A percentile compares a stretch with the other conserved stretches of the same genome.
These are phyloP conservation scores for Pleurotus djamor DNA, from an alignment of 768 basidiomycete species.

Conservation along the genomic window DNA sequence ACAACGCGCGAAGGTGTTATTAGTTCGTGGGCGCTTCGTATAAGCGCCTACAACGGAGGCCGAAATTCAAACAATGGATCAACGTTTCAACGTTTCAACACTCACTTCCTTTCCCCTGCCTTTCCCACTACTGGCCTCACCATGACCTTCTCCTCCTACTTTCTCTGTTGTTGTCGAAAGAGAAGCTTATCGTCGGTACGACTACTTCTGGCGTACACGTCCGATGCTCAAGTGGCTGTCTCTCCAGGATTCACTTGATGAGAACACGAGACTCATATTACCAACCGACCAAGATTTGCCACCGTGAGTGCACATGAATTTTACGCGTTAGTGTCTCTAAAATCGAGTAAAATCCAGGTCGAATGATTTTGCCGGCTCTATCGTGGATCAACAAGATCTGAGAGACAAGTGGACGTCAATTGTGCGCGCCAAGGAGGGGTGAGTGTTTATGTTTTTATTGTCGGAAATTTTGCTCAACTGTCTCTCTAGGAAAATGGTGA, in stretches of 20 bases:
- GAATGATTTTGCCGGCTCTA: neutral
- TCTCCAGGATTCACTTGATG: neutral
- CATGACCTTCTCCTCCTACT: no score
- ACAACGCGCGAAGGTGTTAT: no score
- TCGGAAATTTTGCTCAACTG: constrained; percentile 1
- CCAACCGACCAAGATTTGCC: neutral
- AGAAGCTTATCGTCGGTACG: no score
- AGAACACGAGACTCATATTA: neutral
- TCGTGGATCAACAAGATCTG: constrained; percentile 48
- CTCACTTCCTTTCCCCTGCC: no score
- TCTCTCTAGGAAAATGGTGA: constrained; percentile 63
- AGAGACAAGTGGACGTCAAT: constrained; percentile 56
- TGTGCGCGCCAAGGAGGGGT: constrained; percentile 64
- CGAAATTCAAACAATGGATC: no score
- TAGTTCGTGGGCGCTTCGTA: no score
- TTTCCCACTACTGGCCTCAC: no score
- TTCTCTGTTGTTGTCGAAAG: no score
- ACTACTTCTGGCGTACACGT: no score
- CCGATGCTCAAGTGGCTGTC: neutral
- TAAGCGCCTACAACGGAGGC: no score
- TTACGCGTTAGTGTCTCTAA: neutral
- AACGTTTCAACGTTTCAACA: no score
- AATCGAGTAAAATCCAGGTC: neutral
- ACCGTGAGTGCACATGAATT: neutral
- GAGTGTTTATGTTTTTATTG: constrained; percentile 13